Conservation (phyloP, 306 rosid species). For the Cucumis sativus region Cucumber_9930_V3 NC_026657.2:7860001-7860500, state of each 20-base stretch:
- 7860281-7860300: conserved; percentile 64
- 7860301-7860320: conserved; percentile 19
- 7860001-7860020: no score
- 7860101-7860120: background rate
- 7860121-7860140: conserved; percentile 1
- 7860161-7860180: conserved; percentile 65
- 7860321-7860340: background rate
- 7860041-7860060: no score
- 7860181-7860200: conserved; percentile 53
- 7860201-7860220: conserved; percentile 49
- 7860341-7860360: background rate
- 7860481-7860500: no score
- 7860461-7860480: no score
- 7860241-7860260: conserved; percentile 73
- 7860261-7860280: conserved; percentile 66
- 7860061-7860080: no score
- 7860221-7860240: conserved; percentile 57
- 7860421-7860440: no score
- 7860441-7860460: background rate
- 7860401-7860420: background rate
- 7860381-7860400: background rate
- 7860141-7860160: conserved; percentile 57
- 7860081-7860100: background rate
- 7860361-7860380: background rate
- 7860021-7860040: no score